phyloP scores from a whole-genome alignment of 768 basidiomycete genomes.

The Boletus eberwhitei region DNA sequence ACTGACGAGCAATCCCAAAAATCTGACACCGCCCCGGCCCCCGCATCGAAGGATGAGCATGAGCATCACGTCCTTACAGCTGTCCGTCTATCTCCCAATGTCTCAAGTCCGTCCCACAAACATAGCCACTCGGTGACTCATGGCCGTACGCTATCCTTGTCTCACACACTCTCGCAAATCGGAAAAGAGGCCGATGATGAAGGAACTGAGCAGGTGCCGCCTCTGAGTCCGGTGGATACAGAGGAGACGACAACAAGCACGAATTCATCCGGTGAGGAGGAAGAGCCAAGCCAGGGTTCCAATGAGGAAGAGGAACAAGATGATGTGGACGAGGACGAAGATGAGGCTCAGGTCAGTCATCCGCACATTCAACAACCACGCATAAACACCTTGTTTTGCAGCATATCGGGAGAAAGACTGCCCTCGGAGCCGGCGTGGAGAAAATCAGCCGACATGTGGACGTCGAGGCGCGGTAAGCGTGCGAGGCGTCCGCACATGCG shows the following conservation, averaged over 20 bases:
- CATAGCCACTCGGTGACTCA: neutral
- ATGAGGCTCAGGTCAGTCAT: constrained; percentile 19
- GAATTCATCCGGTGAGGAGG: constrained; percentile 13
- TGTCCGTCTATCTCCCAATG: constrained; percentile 22
- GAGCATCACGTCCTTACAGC: constrained; percentile 24
- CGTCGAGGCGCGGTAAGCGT: constrained; percentile 14
- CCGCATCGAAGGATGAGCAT: constrained; percentile 14
- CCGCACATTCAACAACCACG: neutral
- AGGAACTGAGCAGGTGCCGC: neutral
- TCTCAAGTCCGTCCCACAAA: constrained; percentile 6
- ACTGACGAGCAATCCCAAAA: neutral
- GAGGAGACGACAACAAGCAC: constrained; percentile 5
- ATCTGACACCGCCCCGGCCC: neutral
- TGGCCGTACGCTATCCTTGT: neutral
- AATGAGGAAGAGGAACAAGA: constrained; percentile 16
- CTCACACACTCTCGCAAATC: constrained; percentile 8
- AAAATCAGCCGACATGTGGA: constrained; percentile 35
- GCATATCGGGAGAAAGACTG: constrained; percentile 30
- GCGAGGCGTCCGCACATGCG: neutral
- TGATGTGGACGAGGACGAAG: constrained; percentile 18
- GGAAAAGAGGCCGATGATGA: constrained; percentile 1
- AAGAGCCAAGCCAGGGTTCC: constrained; percentile 1
- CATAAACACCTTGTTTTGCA: constrained; percentile 13
- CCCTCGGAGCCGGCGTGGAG: constrained; percentile 35
- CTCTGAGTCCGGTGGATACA: constrained; percentile 10